Evolutionary conservation across 495 filamentous ascomycete genomes (phyloP).

Genomic region (Neurospora sp.): DNA sequence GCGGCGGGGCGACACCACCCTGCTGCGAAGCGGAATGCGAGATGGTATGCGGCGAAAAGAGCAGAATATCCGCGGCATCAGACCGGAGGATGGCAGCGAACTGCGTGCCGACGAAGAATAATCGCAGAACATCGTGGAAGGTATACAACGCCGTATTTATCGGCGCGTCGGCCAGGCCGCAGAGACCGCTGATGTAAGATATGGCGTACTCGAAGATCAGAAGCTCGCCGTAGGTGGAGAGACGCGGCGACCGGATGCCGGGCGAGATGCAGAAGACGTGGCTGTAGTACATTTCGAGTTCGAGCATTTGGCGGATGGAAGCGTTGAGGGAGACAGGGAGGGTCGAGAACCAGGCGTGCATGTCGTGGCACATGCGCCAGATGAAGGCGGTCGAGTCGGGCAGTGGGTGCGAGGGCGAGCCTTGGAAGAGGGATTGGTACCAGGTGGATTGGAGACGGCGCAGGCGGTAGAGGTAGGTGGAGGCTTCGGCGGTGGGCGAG

Average conservation of each 20-base stretch:
- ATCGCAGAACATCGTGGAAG: conserved; percentile 61
- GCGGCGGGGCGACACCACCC: conserved; percentile 7
- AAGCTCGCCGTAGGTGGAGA: conserved; percentile 56
- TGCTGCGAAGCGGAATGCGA: conserved; percentile 19
- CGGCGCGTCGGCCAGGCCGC: conserved; percentile 40
- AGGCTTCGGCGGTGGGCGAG: conserved; percentile 36
- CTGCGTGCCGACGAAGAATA: conserved; percentile 62
- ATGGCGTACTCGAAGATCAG: conserved; percentile 78
- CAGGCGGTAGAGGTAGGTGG: conserved; percentile 61
- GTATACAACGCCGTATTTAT: conserved; percentile 51
- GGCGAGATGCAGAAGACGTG: conserved; percentile 77
- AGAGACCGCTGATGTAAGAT: conserved; percentile 55
- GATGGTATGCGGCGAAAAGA: conserved; percentile 24
- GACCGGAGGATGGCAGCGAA: conserved; percentile 52
- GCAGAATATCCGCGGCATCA: conserved; percentile 41
- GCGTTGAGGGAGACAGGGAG: conserved; percentile 48
- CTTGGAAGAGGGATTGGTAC: conserved; percentile 76
- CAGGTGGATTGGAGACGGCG: conserved; percentile 68
- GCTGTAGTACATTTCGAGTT: conserved; percentile 75
- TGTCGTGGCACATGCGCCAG: conserved; percentile 52
- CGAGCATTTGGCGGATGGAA: conserved; percentile 57
- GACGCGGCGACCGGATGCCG: conserved; percentile 50
- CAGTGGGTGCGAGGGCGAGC: conserved; percentile 48
- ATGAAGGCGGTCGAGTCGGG: conserved; percentile 48
- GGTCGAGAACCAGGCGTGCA: conserved; percentile 55